A percentile compares a stretch with the other conserved stretches of the same genome.
Evolutionary conservation across 2,329 filamentous ascomycete genomes (phyloP).

Genomic region (Penicillium sp.): DNA sequence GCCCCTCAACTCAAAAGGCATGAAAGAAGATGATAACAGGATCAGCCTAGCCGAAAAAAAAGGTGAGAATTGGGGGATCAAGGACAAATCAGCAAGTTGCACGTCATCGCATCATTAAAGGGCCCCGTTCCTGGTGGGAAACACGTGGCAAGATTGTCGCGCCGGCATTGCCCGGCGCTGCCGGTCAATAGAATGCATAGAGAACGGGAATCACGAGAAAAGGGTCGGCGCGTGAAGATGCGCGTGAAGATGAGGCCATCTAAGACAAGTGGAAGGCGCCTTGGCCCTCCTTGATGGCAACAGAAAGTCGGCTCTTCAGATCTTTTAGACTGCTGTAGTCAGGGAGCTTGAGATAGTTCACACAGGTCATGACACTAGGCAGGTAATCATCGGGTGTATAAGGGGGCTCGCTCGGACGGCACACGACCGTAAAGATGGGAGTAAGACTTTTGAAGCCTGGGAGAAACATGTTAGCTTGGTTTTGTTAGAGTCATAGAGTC

Average conservation of each 20-base stretch:
- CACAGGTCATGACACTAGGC: constrained; percentile 99
- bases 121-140: constrained; percentile 4
- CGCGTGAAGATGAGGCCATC: not conserved
- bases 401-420: constrained; percentile 94
- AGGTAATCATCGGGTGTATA: constrained; percentile 95
- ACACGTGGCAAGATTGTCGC: constrained; percentile 3
- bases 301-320: constrained; percentile 74
- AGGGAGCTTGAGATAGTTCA: constrained; percentile 97
- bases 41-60: constrained; percentile 20
- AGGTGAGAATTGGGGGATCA: constrained; percentile 11
- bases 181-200: constrained; percentile 2
- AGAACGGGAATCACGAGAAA: not conserved
- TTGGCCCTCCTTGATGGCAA: constrained; percentile 91
- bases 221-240: not conserved
- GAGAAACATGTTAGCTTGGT: constrained; percentile 5
- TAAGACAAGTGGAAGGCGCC: constrained; percentile 95
- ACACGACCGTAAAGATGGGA: constrained; percentile 98
- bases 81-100: constrained; percentile 12
- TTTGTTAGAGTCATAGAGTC: not conserved
- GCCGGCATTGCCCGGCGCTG: constrained; percentile 9
- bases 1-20: constrained; percentile 20
- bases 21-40: constrained; percentile 12
- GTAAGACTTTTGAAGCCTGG: constrained; percentile 93
- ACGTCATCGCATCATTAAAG: constrained; percentile 21
- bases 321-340: constrained; percentile 81